Base-by-base conservation (phyloP, 2,329 filamentous ascomycete genomes). In the Fusarium nygamai region DNA sequence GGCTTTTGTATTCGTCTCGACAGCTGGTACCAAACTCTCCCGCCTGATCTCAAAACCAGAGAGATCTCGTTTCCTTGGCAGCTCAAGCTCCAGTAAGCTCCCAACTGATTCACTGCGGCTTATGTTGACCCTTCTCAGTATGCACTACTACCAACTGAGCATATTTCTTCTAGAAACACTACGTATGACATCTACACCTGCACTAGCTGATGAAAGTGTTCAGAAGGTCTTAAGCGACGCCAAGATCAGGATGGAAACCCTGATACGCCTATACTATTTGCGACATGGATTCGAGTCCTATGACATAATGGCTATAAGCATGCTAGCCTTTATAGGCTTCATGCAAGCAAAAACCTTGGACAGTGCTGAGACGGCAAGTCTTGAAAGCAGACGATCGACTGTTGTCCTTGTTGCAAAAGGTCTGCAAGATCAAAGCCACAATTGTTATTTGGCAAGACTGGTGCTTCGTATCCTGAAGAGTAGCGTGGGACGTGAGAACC, bases 21-120 rank as follows among this genome's bases (percentile, higher is more conserved):
- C 6, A 16, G 24, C 1, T 65, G 46, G 62, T 27, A 39, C 20
- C 57, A 6, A 6, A 62, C 34, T 39, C 57, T 62, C 6, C 46
- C 57, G 2, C 3, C 10, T 3, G 11, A n/a, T 8, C 57, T 65
- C 8, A 29, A 12, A 1, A 8, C 47, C 17, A 19, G 2, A 41
- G 38, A 65, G 8, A 53, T 53, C 11, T 29, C 27, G 4, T 65
- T 62, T 9, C 57, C 46, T 1, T 62, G 62, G 57, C 62, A 65
- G 14, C 33, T 65, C 24, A 62, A 65, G 12, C 38, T 65, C 10
- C 62, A 64, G 62, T 48, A 46, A 20, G 39, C 13, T n/a, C 39
- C 39, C 13, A 1, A 1, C 22, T n/a, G 13, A 10, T 43, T 6
- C 8, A 41, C 22, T n/a, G 6, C 22, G 8, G 22, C 8, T 43